These are phyloP conservation scores for Globisporangium iwayamae DNA, from an alignment of 352 stramenopile species.

Conservation along the genomic window DNA sequence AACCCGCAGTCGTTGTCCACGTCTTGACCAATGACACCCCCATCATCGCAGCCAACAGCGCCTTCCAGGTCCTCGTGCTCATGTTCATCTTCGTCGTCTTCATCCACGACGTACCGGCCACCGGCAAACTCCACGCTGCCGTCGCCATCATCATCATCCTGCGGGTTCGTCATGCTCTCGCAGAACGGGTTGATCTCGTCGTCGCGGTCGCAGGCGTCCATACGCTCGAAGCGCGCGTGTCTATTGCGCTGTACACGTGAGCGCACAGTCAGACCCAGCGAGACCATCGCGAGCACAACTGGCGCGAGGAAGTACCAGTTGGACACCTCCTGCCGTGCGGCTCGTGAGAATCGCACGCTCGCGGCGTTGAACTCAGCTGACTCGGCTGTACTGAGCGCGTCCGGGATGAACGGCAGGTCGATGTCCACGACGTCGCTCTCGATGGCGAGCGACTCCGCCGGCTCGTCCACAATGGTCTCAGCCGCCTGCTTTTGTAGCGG, in stretches of 20 bases:
- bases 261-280: constrained; percentile 35
- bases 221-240: constrained; percentile 26
- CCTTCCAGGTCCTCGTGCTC: not conserved
- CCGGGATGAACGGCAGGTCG: constrained; percentile 14
- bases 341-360: constrained; percentile 1
- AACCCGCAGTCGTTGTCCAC: constrained; percentile 2
- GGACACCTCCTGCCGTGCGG: constrained; percentile 21
- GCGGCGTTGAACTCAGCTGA: constrained; percentile 11
- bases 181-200: constrained; percentile 85
- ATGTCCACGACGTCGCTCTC: not conserved
- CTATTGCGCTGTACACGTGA: constrained; percentile 8
- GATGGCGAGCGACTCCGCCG: not conserved
- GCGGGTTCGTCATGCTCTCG: constrained; percentile 14
- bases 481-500: not conserved
- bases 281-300: constrained; percentile 35
- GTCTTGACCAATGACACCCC: not conserved
- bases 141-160: constrained; percentile 23
- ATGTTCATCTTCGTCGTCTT: constrained; percentile 15
- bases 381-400: constrained; percentile 19
- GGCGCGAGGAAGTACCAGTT: constrained; percentile 47
- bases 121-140: constrained; percentile 33
- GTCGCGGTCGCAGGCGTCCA: constrained; percentile 32
- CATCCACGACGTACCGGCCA: constrained; percentile 22
- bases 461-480: not conserved
- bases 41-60: not conserved